A percentile compares a stretch with the other conserved stretches of the same genome.
These are phyloP conservation scores for Closterium sp. DNA, from an alignment of 139 green algal genomes.

Conservation along the genomic window DNA sequence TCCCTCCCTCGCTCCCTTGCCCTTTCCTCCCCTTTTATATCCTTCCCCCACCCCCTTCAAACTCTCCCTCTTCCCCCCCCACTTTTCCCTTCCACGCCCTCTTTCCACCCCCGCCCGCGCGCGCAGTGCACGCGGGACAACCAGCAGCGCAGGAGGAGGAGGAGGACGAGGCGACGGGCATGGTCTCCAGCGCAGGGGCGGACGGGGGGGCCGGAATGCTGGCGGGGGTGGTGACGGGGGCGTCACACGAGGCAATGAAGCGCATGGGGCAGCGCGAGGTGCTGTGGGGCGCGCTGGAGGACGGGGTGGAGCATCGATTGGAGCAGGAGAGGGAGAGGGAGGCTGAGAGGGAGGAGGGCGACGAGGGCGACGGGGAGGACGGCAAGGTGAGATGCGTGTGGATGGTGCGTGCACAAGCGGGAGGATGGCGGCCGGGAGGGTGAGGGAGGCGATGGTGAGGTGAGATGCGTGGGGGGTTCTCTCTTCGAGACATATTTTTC, in stretches of 20 bases:
- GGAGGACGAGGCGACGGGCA: not conserved
- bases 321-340: no score
- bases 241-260: not conserved
- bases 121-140: not conserved
- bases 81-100: no score
- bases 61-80: not conserved
- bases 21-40: not conserved
- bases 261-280: no score
- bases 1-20: not conserved
- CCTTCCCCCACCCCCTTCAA: no score
- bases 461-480: no score
- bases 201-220: not conserved
- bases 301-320: not conserved
- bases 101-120: not conserved
- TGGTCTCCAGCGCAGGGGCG: not conserved
- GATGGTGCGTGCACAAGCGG: not conserved
- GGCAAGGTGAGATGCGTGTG: no score
- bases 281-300: conserved; percentile 1
- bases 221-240: not conserved
- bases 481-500: no score
- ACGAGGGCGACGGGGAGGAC: not conserved
- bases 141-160: not conserved
- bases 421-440: no score
- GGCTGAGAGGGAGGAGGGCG: not conserved
- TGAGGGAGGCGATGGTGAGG: no score